Conservation (phyloP, 495 filamentous ascomycete species). For the Glarea lozoyensis region DNA sequence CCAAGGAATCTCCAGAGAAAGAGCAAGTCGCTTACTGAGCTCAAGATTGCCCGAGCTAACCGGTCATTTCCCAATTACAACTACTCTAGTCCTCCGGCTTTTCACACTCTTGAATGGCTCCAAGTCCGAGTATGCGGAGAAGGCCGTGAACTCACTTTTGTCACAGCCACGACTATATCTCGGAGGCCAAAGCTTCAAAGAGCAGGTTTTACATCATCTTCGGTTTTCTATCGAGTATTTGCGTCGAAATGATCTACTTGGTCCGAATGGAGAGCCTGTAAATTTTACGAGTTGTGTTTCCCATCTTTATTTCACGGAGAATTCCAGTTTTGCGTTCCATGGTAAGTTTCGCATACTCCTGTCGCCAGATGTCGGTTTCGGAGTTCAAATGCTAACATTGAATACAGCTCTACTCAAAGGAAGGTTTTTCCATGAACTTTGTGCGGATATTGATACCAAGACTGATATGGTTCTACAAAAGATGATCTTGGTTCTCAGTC, state of each 20-base stretch:
- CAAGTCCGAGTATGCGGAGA: conserved; percentile 46
- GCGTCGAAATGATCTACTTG: conserved; percentile 55
- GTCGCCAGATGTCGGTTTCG: background rate
- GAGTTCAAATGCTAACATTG: conserved; percentile 1
- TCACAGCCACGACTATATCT: conserved; percentile 62
- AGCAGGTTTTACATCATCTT: conserved; percentile 63
- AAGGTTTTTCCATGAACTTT: conserved; percentile 59
- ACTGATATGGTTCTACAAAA: conserved; percentile 30
- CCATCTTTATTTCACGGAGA: conserved; percentile 68
- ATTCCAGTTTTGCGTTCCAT: conserved; percentile 65
- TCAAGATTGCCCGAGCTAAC: conserved; percentile 62
- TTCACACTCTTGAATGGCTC: conserved; percentile 59
- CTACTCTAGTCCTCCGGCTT: conserved; percentile 60
- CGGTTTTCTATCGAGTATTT: conserved; percentile 77
- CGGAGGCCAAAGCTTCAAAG: conserved; percentile 49
- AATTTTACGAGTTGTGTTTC: conserved; percentile 60
- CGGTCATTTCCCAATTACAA: conserved; percentile 72
- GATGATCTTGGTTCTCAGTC: conserved; percentile 57
- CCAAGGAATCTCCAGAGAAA: conserved; percentile 44
- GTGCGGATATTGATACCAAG: conserved; percentile 35
- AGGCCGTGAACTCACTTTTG: conserved; percentile 55
- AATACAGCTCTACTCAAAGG: conserved; percentile 44
- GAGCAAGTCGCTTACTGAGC: conserved; percentile 55
- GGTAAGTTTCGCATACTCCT: conserved; percentile 14
- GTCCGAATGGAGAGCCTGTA: conserved; percentile 46